phyloP scores from a whole-genome alignment of 495 filamentous ascomycete species.

The Penicillium parvum region DNA sequence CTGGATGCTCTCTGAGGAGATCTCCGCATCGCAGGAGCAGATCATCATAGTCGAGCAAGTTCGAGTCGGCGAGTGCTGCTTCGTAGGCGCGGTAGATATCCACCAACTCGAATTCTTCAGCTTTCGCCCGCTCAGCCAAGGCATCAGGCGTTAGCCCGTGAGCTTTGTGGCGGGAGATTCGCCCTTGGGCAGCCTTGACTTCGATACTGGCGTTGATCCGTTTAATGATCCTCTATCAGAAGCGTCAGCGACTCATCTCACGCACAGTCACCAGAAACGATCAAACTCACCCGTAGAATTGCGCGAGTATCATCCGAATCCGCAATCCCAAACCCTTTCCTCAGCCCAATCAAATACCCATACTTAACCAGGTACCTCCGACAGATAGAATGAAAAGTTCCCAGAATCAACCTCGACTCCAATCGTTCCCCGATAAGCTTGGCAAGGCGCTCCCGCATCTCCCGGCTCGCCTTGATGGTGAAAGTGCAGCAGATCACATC shows the following conservation, averaged over 20 bases:
- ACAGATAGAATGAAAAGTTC: conserved; percentile 95
- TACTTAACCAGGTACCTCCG: conserved; percentile 81
- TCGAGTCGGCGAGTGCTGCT: conserved; percentile 63
- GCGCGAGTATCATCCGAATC: conserved; percentile 75
- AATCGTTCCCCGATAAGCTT: conserved; percentile 71
- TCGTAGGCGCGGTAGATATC: conserved; percentile 78
- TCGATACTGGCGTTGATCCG: conserved; percentile 65
- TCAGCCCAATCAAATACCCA: conserved; percentile 78
- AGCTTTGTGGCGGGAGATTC: conserved; percentile 86
- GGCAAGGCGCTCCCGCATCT: conserved; percentile 89
- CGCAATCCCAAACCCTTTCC: conserved; percentile 86
- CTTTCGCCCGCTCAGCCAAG: conserved; percentile 29
- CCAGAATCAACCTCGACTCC: conserved; percentile 76
- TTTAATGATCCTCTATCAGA: conserved; percentile 67
- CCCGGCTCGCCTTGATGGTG: conserved; percentile 91
- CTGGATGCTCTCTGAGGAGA: conserved; percentile 68
- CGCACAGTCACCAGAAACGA: neutral
- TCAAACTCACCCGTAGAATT: conserved; percentile 52
- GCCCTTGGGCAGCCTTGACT: conserved; percentile 58
- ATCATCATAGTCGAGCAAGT: conserved; percentile 94
- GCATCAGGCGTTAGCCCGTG: conserved; percentile 53
- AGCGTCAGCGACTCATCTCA: conserved; percentile 7
- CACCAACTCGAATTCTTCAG: conserved; percentile 70
- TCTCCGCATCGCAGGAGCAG: conserved; percentile 80
- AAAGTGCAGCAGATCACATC: conserved; percentile 98